A percentile compares a stretch with the other conserved stretches of the same genome.
phyloP scores from a whole-genome alignment of 2,329 filamentous ascomycete genomes.

The Fusarium equiseti region DNA sequence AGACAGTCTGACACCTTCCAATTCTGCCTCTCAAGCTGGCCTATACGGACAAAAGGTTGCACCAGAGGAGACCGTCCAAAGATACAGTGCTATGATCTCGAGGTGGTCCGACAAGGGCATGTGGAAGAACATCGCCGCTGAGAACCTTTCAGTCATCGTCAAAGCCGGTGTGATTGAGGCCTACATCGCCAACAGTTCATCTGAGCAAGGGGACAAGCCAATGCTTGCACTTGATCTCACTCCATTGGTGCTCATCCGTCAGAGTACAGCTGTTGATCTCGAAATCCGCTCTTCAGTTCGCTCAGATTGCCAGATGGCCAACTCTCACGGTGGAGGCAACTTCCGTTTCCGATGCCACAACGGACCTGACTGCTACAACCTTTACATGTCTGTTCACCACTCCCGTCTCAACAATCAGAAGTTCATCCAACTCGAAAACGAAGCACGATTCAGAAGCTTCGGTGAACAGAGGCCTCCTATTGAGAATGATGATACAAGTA shows the following conservation, averaged over 20 bases:
- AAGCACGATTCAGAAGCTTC: constrained; percentile 78
- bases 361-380: constrained; percentile 79
- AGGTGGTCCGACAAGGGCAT: constrained; percentile 72
- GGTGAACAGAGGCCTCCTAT: constrained; percentile 66
- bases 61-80: constrained; percentile 58
- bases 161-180: constrained; percentile 69
- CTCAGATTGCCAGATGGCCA: constrained; percentile 74
- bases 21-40: constrained; percentile 81
- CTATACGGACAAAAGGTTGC: constrained; percentile 62
- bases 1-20: constrained; percentile 79
- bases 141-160: constrained; percentile 67
- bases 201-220: constrained; percentile 57
- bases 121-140: constrained; percentile 69
- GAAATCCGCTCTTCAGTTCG: constrained; percentile 91
- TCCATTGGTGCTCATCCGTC: constrained; percentile 87
- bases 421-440: constrained; percentile 77
- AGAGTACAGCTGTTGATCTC: constrained; percentile 92
- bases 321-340: constrained; percentile 73
- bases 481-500: constrained; percentile 62
- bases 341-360: constrained; percentile 90
- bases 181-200: constrained; percentile 57
- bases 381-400: constrained; percentile 89
- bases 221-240: constrained; percentile 85
- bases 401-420: constrained; percentile 93
- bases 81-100: constrained; percentile 67